These are phyloP conservation scores for Imleria badia DNA, from an alignment of 768 basidiomycete genomes.

Conservation along the genomic window DNA sequence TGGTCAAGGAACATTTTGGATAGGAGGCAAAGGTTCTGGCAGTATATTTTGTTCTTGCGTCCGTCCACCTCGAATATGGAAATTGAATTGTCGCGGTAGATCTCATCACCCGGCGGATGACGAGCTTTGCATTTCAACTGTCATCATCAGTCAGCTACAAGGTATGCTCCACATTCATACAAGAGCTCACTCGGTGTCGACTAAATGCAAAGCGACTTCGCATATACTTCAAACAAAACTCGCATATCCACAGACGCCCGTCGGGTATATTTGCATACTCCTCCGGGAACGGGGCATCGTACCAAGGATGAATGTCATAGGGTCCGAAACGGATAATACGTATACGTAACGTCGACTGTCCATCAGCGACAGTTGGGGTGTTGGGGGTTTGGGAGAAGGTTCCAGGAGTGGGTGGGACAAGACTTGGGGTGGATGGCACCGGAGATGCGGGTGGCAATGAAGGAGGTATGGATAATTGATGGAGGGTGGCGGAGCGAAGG, in stretches of 20 bases:
- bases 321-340: conserved; percentile 86
- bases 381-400: conserved; percentile 32
- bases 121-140: conserved; percentile 94
- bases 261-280: conserved; percentile 93
- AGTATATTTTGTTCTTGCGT: conserved; percentile 99
- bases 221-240: conserved; percentile 98
- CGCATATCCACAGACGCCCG: conserved; percentile 93
- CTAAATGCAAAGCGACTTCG: conserved; percentile 85
- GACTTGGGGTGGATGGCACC: conserved; percentile 37
- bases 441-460: conserved; percentile 34
- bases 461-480: conserved; percentile 35
- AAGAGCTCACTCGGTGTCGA: conserved; percentile 73
- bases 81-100: conserved; percentile 84
- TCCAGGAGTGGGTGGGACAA: conserved; percentile 35
- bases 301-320: conserved; percentile 97
- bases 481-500: conserved; percentile 55
- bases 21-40: conserved; percentile 95
- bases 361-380: conserved; percentile 23
- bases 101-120: conserved; percentile 98
- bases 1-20: conserved; percentile 99
- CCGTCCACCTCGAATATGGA: conserved; percentile 99
- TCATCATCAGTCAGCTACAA: conserved; percentile 13
- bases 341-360: conserved; percentile 58
- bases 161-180: neutral
- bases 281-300: conserved; percentile 97